A percentile compares a stretch with the other conserved stretches of the same genome.
phyloP scores from a whole-genome alignment of 345 rosid species.

The Sapria himalayana region DNA sequence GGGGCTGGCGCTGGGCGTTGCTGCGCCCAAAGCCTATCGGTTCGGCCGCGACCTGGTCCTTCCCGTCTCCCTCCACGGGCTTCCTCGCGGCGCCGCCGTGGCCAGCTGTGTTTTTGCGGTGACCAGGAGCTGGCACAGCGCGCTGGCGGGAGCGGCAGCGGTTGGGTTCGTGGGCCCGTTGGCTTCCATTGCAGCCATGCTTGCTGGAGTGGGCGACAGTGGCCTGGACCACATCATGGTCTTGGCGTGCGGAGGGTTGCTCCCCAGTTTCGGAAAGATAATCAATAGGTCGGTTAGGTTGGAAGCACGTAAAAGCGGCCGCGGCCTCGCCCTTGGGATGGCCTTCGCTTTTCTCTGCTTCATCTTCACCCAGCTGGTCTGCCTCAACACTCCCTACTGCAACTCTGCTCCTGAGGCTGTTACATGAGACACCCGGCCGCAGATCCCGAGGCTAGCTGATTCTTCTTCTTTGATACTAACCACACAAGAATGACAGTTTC shows the following conservation, averaged over 20 bases:
- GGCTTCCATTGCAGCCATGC: constrained; percentile 79
- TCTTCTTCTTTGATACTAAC: no score
- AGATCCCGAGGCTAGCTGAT: no score
- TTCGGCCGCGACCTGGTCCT: constrained; percentile 90
- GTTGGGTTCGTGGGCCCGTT: constrained; percentile 81
- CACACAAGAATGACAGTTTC: no score
- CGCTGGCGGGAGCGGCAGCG: constrained; percentile 69
- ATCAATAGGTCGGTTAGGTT: constrained; percentile 39
- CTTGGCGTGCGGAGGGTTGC: constrained; percentile 68
- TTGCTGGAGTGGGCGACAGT: constrained; percentile 79
- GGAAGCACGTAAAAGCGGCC: constrained; percentile 34
- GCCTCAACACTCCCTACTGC: constrained; percentile 94
- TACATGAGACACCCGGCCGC: no score
- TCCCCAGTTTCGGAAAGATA: constrained; percentile 51
- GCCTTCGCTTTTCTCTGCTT: constrained; percentile 58
- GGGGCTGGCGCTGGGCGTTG: constrained; percentile 93
- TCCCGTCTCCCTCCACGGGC: constrained; percentile 86
- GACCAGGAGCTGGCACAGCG: constrained; percentile 81
- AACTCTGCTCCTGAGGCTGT: constrained; percentile 98
- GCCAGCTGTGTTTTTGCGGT: constrained; percentile 92
- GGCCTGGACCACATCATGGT: constrained; percentile 92
- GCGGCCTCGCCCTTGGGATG: constrained; percentile 45
- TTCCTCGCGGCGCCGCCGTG: constrained; percentile 92
- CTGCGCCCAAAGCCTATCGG: constrained; percentile 95
- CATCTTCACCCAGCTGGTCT: constrained; percentile 68